Percentiles rank a stretch among this genome's conserved stretches.
These are phyloP conservation scores for Serendipita sp. DNA, from an alignment of 768 basidiomycete species.

Conservation along the genomic window DNA sequence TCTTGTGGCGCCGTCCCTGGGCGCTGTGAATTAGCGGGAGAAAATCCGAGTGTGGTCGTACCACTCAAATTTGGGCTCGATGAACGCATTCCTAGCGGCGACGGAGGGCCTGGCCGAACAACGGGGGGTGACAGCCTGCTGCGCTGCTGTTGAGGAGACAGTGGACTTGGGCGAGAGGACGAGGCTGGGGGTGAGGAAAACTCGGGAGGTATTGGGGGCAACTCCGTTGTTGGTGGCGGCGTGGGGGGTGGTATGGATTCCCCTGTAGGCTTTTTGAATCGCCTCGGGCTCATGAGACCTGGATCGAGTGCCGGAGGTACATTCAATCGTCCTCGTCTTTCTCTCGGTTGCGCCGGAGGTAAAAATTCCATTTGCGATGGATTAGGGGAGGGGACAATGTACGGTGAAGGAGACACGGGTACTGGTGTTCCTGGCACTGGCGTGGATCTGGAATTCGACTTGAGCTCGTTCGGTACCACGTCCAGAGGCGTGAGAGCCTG, in stretches of 20 bases:
- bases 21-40: neutral
- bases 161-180: neutral
- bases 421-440: neutral
- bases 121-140: neutral
- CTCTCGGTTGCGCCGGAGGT: neutral
- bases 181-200: neutral
- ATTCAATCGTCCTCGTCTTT: neutral
- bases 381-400: neutral
- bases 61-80: neutral
- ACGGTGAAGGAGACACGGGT: conserved; percentile 2
- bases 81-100: neutral
- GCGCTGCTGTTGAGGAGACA: neutral
- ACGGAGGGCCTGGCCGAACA: neutral
- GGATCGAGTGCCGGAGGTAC: neutral
- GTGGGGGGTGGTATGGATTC: neutral
- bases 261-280: neutral
- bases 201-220: neutral
- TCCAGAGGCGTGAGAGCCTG: neutral
- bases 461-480: neutral
- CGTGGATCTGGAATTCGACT: neutral
- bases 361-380: neutral
- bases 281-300: neutral
- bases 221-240: conserved; percentile 1
- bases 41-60: neutral
- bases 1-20: neutral